Conservation (phyloP, 495 filamentous ascomycete species). For the Penicillium canariense region DNA sequence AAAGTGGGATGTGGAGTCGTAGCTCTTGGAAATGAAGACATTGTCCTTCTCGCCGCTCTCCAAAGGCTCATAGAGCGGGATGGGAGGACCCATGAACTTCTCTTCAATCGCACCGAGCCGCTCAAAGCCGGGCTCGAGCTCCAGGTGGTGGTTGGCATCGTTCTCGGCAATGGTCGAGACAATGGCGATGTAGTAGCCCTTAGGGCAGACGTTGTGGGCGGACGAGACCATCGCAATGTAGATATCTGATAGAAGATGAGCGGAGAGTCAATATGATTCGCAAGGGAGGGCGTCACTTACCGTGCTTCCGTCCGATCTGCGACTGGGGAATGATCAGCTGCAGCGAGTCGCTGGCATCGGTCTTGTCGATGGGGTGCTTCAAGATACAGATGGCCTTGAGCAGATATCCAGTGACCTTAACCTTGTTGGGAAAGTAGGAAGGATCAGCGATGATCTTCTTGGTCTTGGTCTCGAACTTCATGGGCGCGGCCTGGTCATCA, state of each 20-base stretch:
- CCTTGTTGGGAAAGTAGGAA: constrained; percentile 92
- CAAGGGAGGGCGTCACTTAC: constrained; percentile 47
- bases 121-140: constrained; percentile 91
- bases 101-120: constrained; percentile 92
- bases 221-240: constrained; percentile 97
- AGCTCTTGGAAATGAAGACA: constrained; percentile 97
- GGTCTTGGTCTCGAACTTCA: constrained; percentile 94
- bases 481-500: constrained; percentile 70
- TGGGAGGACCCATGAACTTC: constrained; percentile 91
- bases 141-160: constrained; percentile 86
- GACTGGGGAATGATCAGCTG: constrained; percentile 98
- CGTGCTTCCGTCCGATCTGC: constrained; percentile 91
- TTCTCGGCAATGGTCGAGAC: constrained; percentile 96
- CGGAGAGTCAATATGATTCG: not conserved
- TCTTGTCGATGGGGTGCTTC: constrained; percentile 87
- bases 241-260: constrained; percentile 65
- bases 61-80: constrained; percentile 89
- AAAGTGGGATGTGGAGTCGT: constrained; percentile 96
- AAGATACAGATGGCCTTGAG: constrained; percentile 96
- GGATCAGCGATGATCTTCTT: constrained; percentile 96
- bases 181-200: constrained; percentile 98
- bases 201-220: constrained; percentile 97
- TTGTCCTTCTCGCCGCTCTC: constrained; percentile 84
- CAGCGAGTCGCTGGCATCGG: constrained; percentile 83
- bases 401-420: constrained; percentile 79